Evolutionary conservation across 1,139 yeast species (phyloP), one percentile per base, ranked within the genome.

Genomic region (Insectozyma bohioensis): DNA sequence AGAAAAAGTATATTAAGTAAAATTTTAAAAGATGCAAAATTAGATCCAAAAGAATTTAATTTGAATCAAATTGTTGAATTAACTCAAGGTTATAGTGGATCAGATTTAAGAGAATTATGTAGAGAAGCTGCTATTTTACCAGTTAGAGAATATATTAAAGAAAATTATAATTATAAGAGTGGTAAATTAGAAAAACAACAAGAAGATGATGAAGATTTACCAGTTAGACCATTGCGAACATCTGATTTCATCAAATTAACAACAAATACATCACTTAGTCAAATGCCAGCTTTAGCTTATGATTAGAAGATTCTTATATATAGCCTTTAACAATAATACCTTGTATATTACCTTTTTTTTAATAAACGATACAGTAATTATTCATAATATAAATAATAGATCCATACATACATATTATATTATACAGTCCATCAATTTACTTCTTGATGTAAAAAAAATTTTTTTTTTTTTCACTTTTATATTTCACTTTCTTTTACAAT

Each of bases 41-140:
- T 84, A 3, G 85, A 79, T 41, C 61, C 66, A 1, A 51, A 54
- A 0, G 70, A 66, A 12, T 87, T 90, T 49, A 82, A 82, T 41
- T 52, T 83, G 31, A 75, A 78, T 20, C 58, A 63, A 5, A 67
- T 92, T 12, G 90, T 85, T 2, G 52, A 56, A 5, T 59, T 71
- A 33, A 85, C 97, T 1, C 75, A 72, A 11, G 95, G 95, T 1
- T 68, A 75, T 54, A 85, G 95, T 47, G 98, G 98, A 1, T 85
- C 95, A 5, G 98, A 92, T 50, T 70, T 92, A 49, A 81, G 86
- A 47, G 98, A 92, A 53, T 65, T 87, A 34, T 87, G 96, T 54
- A 75, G 98, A 39, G 95, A 87, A 49, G 98, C 98, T 0, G 97
- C 95, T 1, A 77, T 90, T 63, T 74, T 73, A 42, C 88, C 97